Evolutionary conservation across 768 basidiomycete genomes (phyloP).

Genomic region (Crassisporium funariophilum): DNA sequence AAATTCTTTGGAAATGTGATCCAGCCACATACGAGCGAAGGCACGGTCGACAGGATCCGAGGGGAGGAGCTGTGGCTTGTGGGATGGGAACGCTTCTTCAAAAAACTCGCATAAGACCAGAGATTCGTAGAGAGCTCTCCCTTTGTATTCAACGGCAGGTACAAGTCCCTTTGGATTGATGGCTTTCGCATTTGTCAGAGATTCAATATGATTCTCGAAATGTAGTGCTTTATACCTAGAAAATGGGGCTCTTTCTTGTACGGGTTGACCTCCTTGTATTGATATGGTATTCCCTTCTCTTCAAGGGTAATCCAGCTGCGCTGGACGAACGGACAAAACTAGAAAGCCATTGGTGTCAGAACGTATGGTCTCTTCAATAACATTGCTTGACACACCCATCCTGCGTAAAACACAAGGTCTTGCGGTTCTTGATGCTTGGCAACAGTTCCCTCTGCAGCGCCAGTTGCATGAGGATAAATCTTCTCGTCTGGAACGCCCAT

Average conservation of each 20-base stretch:
- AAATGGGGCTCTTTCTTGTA: slow-evolving; percentile 68
- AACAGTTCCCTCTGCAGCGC: slow-evolving; percentile 51
- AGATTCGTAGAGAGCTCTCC: slow-evolving; percentile 64
- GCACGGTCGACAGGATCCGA: slow-evolving; percentile 53
- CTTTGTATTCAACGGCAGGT: slow-evolving; percentile 53
- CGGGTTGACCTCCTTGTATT: slow-evolving; percentile 68
- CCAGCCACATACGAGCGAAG: slow-evolving; percentile 56
- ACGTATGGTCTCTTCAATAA: not conserved
- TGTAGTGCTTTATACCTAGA: slow-evolving; percentile 37
- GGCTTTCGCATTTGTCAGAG: slow-evolving; percentile 27
- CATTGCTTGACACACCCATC: slow-evolving; percentile 49
- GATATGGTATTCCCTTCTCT: slow-evolving; percentile 66
- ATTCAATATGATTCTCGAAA: not conserved
- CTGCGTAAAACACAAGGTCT: slow-evolving; percentile 59
- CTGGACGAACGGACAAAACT: slow-evolving; percentile 65
- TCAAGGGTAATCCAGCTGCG: slow-evolving; percentile 69
- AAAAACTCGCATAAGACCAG: slow-evolving; percentile 66
- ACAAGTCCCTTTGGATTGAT: slow-evolving; percentile 76
- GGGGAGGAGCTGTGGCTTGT: slow-evolving; percentile 52
- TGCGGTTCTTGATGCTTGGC: slow-evolving; percentile 52
- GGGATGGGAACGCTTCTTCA: slow-evolving; percentile 56
- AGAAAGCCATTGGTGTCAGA: slow-evolving; percentile 9
- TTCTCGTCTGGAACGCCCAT: slow-evolving; percentile 51
- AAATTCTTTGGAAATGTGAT: slow-evolving; percentile 54
- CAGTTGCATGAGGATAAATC: slow-evolving; percentile 64